A percentile compares a stretch with the other conserved stretches of the same genome.
Conservation (phyloP, 495 filamentous ascomycete species). For the Hyaloscypha finlandica region DNA sequence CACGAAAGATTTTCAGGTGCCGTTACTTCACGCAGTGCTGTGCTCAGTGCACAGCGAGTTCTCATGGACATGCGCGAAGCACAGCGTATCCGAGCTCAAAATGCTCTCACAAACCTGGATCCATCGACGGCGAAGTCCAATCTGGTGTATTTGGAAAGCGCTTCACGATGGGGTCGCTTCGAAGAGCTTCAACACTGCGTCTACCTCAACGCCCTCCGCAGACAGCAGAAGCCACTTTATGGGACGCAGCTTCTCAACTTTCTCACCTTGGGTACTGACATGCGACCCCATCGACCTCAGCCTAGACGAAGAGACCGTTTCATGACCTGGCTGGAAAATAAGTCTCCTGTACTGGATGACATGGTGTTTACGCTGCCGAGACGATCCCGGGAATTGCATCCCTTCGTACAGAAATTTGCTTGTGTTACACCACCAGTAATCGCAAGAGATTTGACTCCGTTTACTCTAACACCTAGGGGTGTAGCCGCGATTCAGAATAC, state of each 20-base stretch:
- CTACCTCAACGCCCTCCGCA: conserved; percentile 78
- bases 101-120: conserved; percentile 63
- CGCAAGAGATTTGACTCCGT: conserved; percentile 70
- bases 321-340: conserved; percentile 73
- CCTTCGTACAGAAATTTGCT: conserved; percentile 80
- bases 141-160: conserved; percentile 70
- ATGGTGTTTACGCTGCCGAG: conserved; percentile 75
- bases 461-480: conserved; percentile 61
- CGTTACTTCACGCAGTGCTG: conserved; percentile 60
- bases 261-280: conserved; percentile 60
- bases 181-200: conserved; percentile 79
- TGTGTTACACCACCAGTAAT: conserved; percentile 89
- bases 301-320: conserved; percentile 54
- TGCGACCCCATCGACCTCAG: conserved; percentile 54
- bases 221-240: conserved; percentile 79
- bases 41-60: conserved; percentile 62
- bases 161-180: conserved; percentile 68
- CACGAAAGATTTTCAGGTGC: conserved; percentile 67
- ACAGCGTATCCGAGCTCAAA: conserved; percentile 61
- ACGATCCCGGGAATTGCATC: conserved; percentile 68
- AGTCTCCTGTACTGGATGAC: conserved; percentile 64
- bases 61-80: conserved; percentile 63
- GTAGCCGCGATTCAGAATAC: conserved; percentile 60
- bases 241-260: conserved; percentile 73
- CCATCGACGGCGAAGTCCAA: conserved; percentile 64